Evolutionary conservation across 306 rosid genomes (phyloP).

Genomic region (Rosa persica): DNA sequence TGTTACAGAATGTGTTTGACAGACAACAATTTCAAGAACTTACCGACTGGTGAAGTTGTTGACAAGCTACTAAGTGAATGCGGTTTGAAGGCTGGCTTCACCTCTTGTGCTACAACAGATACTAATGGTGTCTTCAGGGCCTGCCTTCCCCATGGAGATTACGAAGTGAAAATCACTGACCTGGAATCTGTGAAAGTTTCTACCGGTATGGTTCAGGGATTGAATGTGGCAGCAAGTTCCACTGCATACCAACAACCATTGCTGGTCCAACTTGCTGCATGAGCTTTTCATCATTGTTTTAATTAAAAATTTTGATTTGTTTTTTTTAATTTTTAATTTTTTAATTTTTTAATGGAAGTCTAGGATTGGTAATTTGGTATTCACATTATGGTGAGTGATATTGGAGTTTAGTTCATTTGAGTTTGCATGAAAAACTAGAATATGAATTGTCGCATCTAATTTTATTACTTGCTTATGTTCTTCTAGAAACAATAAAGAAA

Average conservation of each 20-base stretch:
- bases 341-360: not conserved
- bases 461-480: not conserved
- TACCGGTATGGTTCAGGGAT: not conserved
- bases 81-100: slow-evolving; percentile 26
- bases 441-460: not conserved
- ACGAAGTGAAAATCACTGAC: slow-evolving; percentile 33
- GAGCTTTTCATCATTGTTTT: not conserved
- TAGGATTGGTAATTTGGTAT: not conserved
- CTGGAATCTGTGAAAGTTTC: slow-evolving; percentile 14
- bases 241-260: not conserved
- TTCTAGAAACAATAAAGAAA: not conserved
- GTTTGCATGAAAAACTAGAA: not conserved
- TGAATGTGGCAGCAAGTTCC: slow-evolving; percentile 23
- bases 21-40: slow-evolving; percentile 63
- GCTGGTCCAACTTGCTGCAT: slow-evolving; percentile 22
- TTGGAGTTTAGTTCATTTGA: not conserved
- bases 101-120: slow-evolving; percentile 25
- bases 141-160: slow-evolving; percentile 52
- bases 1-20: slow-evolving; percentile 61
- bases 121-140: slow-evolving; percentile 35
- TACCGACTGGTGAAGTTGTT: slow-evolving; percentile 63
- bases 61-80: slow-evolving; percentile 62
- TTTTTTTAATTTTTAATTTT: not conserved
- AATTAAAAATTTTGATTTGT: not conserved
- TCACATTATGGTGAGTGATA: not conserved